These are phyloP conservation scores for Trypanosoma melophagium DNA, from an alignment of 208 protist species.

Conservation along the genomic window DNA sequence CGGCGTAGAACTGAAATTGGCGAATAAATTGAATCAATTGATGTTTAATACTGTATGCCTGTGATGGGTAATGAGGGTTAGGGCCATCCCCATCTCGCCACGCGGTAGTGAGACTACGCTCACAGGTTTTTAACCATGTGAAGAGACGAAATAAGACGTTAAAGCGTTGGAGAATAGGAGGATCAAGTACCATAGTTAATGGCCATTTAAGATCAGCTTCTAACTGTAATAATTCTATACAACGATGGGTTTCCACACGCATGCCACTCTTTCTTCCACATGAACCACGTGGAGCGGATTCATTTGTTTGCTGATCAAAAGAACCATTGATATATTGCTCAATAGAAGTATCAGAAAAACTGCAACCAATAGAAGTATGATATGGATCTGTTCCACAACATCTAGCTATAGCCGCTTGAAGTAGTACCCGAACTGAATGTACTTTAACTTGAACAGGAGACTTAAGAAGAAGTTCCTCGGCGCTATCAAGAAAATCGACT, in stretches of 20 bases:
- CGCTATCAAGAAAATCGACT: constrained; percentile 83
- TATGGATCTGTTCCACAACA: constrained; percentile 67
- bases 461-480: constrained; percentile 60
- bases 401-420: constrained; percentile 78
- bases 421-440: constrained; percentile 77
- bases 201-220: constrained; percentile 86
- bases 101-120: constrained; percentile 61
- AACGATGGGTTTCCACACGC: constrained; percentile 39
- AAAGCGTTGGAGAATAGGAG: constrained; percentile 50
- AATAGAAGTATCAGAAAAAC: constrained; percentile 59
- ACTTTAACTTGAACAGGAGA: constrained; percentile 62
- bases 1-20: constrained; percentile 88
- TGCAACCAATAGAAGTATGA: constrained; percentile 76
- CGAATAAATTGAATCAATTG: constrained; percentile 85
- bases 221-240: constrained; percentile 79
- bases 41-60: constrained; percentile 82
- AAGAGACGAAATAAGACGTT: constrained; percentile 86
- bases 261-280: constrained; percentile 31
- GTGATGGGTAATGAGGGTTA: constrained; percentile 38
- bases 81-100: constrained; percentile 34
- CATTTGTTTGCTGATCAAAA: constrained; percentile 24
- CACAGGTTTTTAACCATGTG: constrained; percentile 77
- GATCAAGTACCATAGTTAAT: constrained; percentile 74
- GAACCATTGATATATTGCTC: constrained; percentile 37
- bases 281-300: constrained; percentile 8